Conservation (phyloP, 495 filamentous ascomycete genomes). For the Penicillium antarcticum region DNA sequence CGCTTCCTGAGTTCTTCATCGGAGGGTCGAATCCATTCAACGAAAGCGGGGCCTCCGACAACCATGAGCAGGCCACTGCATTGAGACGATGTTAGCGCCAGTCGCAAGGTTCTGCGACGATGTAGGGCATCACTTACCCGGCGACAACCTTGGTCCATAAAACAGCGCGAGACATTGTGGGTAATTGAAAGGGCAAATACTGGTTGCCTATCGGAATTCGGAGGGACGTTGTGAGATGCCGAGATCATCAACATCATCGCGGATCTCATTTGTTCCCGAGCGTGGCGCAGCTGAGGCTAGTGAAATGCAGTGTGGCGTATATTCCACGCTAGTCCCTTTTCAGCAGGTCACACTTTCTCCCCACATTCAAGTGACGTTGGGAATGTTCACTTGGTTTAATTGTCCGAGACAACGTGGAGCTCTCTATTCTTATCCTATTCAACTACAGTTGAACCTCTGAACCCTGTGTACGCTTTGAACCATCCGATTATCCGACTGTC, state of each 20-base stretch:
- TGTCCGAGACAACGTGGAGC: too few species aligned
- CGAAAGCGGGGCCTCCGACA: slow-evolving; percentile 81
- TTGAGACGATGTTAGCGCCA: slow-evolving; percentile 10
- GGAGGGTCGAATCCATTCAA: slow-evolving; percentile 75
- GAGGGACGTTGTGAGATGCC: background rate
- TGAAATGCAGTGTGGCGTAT: slow-evolving; percentile 5
- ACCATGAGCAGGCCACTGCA: slow-evolving; percentile 63
- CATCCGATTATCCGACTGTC: too few species aligned
- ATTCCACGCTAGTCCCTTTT: background rate
- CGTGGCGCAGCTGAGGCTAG: slow-evolving; percentile 14
- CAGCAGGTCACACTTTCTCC: background rate
- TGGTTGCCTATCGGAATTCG: background rate
- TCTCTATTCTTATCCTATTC: too few species aligned
- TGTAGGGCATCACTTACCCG: slow-evolving; percentile 36
- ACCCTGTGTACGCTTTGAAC: too few species aligned
- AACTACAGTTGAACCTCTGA: too few species aligned
- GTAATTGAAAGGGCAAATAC: background rate
- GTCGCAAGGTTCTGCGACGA: background rate
- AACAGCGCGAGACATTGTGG: slow-evolving; percentile 48
- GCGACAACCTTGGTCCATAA: slow-evolving; percentile 55
- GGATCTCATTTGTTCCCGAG: slow-evolving; percentile 18
- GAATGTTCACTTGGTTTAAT: too few species aligned
- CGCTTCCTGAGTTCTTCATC: slow-evolving; percentile 90
- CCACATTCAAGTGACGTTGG: background rate
- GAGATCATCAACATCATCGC: slow-evolving; percentile 20